phyloP scores from a whole-genome alignment of 768 basidiomycete genomes.

The Termitomyces sp. region DNA sequence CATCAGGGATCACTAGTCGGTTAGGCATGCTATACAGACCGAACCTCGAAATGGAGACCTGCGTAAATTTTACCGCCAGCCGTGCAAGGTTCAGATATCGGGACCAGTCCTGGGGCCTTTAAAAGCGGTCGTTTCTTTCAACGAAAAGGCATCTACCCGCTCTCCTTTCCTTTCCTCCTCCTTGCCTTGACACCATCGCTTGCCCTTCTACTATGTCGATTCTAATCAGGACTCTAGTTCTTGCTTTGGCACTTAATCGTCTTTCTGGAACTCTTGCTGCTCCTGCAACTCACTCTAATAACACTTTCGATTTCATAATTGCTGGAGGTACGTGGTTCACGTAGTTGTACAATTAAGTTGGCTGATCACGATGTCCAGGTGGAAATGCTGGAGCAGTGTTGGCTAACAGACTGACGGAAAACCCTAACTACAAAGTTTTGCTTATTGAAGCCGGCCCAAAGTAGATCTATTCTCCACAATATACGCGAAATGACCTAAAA shows the following conservation, averaged over 20 bases:
- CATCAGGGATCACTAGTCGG: background rate
- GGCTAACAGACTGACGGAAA: conserved; percentile 13
- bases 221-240: background rate
- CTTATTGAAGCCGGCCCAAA: conserved; percentile 12
- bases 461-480: background rate
- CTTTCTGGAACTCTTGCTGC: background rate
- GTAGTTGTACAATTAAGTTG: background rate
- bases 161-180: background rate
- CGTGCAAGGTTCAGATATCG: background rate
- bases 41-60: conserved; percentile 1
- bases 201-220: background rate
- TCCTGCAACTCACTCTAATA: background rate
- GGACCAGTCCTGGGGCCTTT: background rate
- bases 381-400: conserved; percentile 12
- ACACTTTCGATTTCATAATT: conserved; percentile 8
- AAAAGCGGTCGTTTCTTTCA: background rate
- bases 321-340: conserved; percentile 7
- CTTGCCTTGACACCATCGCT: background rate
- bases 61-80: background rate
- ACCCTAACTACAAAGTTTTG: conserved; percentile 10
- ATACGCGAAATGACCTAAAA: background rate
- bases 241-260: background rate
- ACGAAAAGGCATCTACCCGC: background rate
- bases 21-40: background rate
- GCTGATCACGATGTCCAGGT: conserved; percentile 1